These are phyloP conservation scores for Fusarium udum DNA, from an alignment of 2,329 filamentous ascomycete species.

Conservation along the genomic window DNA sequence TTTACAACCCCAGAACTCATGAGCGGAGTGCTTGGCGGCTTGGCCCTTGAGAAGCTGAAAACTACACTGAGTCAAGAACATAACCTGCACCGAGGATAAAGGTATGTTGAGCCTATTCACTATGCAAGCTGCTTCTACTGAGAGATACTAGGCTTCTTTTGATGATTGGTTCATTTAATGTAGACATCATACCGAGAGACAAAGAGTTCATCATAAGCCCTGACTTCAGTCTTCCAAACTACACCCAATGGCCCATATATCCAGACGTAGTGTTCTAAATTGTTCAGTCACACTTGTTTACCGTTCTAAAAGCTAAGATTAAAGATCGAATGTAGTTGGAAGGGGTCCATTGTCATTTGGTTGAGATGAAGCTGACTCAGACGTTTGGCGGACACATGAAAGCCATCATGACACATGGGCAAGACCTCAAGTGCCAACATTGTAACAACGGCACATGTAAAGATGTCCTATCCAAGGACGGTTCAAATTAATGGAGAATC, in stretches of 20 bases:
- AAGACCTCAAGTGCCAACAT: accelerated
- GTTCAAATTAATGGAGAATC: accelerated
- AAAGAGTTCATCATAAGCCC: not conserved
- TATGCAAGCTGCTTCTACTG: accelerated
- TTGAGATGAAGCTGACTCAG: not conserved
- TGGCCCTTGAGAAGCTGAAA: not conserved
- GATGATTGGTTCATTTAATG: no score
- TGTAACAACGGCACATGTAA: accelerated
- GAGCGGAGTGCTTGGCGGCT: not conserved
- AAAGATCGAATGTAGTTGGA: accelerated
- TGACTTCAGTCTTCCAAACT: accelerated
- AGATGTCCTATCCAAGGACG: accelerated
- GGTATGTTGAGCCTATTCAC: accelerated
- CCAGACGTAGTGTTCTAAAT: accelerated
- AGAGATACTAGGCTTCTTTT: accelerated
- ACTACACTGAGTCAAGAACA: not conserved
- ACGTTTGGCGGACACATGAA: not conserved
- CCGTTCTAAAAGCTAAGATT: accelerated
- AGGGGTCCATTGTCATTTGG: accelerated
- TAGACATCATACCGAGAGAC: not conserved
- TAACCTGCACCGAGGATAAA: not conserved
- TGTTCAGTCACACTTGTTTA: accelerated
- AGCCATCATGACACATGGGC: not conserved
- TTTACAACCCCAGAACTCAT: accelerated
- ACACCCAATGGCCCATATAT: not conserved